Conservation (phyloP, 768 basidiomycete genomes). For the Xerocomellus intermedius region DNA sequence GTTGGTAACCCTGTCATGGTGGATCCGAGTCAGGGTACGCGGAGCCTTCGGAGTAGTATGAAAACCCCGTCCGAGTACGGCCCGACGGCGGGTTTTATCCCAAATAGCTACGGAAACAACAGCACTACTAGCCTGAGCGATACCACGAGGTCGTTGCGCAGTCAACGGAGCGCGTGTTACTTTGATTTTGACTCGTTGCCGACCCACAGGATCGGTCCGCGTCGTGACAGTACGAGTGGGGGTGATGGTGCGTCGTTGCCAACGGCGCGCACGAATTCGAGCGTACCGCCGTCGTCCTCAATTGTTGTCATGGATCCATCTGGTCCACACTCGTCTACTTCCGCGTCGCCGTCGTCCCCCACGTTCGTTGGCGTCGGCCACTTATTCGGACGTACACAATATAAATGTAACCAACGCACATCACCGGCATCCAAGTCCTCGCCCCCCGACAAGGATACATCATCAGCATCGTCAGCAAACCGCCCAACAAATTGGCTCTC, state of each 20-base stretch:
- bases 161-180: slow-evolving; percentile 16
- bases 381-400: slow-evolving; percentile 24
- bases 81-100: slow-evolving; percentile 32
- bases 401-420: slow-evolving; percentile 28
- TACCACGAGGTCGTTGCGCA: slow-evolving; percentile 7
- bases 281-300: background rate
- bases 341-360: background rate
- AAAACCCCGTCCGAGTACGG: slow-evolving; percentile 15
- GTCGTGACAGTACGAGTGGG: background rate
- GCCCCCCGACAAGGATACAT: background rate
- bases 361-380: slow-evolving; percentile 5
- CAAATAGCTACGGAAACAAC: slow-evolving; percentile 7
- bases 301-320: background rate
- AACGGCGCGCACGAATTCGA: no score
- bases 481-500: background rate
- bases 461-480: background rate
- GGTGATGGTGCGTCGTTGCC: background rate
- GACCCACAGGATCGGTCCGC: background rate
- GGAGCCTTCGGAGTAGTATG: background rate
- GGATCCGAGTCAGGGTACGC: slow-evolving; percentile 1
- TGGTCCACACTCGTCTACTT: background rate
- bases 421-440: background rate
- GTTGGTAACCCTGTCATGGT: background rate
- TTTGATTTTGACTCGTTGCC: slow-evolving; percentile 33
- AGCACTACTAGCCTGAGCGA: slow-evolving; percentile 12